phyloP scores from a whole-genome alignment of 2,329 filamentous ascomycete species.

The Eurotiales sp. region DNA sequence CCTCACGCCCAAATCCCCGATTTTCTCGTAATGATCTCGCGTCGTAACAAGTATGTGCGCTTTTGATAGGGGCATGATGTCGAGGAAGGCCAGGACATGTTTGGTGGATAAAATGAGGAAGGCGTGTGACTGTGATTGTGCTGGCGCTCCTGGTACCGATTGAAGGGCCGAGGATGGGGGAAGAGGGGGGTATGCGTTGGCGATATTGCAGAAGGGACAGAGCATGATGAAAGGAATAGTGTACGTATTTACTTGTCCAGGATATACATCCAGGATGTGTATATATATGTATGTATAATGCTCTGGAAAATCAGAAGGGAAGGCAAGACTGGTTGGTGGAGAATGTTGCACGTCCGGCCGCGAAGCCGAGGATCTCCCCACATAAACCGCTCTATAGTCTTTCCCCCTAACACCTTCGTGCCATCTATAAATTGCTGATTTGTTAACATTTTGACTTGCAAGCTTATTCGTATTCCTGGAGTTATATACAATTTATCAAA shows the following conservation, averaged over 20 bases:
- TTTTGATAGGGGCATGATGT: slow-evolving; percentile 81
- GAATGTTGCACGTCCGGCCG: no score
- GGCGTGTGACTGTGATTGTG: slow-evolving; percentile 24
- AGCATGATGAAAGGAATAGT: background rate
- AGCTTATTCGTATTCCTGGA: no score
- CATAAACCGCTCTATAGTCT: no score
- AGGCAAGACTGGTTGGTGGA: no score
- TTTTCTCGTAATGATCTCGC: slow-evolving; percentile 70
- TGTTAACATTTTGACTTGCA: no score
- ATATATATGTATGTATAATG: no score
- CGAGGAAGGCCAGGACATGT: slow-evolving; percentile 78
- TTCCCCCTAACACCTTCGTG: no score
- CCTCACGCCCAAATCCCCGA: slow-evolving; percentile 62
- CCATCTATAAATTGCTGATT: no score
- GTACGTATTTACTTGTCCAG: background rate
- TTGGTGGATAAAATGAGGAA: slow-evolving; percentile 73
- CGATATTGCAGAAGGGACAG: slow-evolving; percentile 60
- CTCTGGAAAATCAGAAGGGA: no score
- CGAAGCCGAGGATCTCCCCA: no score
- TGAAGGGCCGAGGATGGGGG: slow-evolving; percentile 18
- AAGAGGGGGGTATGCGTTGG: slow-evolving; percentile 46
- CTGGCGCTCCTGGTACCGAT: background rate
- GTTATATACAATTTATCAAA: no score
- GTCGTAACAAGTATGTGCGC: slow-evolving; percentile 83
- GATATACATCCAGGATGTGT: no score